Evolutionary conservation across 768 basidiomycete species (phyloP).

Genomic region (Gloeostereum incarnatum): DNA sequence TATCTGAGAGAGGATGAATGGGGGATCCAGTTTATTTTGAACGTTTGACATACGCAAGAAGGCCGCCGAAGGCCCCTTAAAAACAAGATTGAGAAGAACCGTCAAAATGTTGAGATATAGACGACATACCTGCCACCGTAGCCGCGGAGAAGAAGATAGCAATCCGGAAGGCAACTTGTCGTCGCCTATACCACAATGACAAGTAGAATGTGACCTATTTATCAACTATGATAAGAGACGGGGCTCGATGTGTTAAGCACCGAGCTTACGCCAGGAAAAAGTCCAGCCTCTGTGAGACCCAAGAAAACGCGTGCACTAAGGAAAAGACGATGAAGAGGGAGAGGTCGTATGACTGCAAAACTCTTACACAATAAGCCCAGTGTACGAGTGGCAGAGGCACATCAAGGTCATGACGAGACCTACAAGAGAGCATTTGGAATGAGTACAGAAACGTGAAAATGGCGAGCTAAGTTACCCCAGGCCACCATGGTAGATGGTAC

Average conservation of each 20-base stretch:
- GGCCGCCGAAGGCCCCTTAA: conserved; percentile 35
- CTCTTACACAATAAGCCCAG: conserved; percentile 20
- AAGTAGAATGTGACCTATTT: conserved; percentile 33
- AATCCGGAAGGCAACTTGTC: conserved; percentile 47
- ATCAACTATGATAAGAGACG: neutral
- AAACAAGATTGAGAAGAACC: conserved; percentile 5
- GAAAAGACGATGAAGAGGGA: neutral
- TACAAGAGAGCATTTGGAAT: neutral
- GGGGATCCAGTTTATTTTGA: neutral
- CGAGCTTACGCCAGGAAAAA: conserved; percentile 25
- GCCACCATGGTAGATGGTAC: conserved; percentile 24
- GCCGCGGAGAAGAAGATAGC: conserved; percentile 60
- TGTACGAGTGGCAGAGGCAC: conserved; percentile 20
- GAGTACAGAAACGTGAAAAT: neutral
- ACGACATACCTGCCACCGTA: conserved; percentile 34
- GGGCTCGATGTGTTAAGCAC: neutral
- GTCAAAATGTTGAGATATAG: neutral
- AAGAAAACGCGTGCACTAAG: conserved; percentile 27
- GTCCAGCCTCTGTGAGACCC: conserved; percentile 28
- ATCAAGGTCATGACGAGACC: conserved; percentile 22
- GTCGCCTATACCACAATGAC: conserved; percentile 51
- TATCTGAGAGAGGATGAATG: conserved; percentile 20
- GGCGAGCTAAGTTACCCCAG: conserved; percentile 14
- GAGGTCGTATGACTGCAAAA: neutral
- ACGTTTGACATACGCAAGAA: conserved; percentile 33